Conservation (phyloP, 2,329 filamentous ascomycete genomes). For the Arthrobotrys conoides region DNA sequence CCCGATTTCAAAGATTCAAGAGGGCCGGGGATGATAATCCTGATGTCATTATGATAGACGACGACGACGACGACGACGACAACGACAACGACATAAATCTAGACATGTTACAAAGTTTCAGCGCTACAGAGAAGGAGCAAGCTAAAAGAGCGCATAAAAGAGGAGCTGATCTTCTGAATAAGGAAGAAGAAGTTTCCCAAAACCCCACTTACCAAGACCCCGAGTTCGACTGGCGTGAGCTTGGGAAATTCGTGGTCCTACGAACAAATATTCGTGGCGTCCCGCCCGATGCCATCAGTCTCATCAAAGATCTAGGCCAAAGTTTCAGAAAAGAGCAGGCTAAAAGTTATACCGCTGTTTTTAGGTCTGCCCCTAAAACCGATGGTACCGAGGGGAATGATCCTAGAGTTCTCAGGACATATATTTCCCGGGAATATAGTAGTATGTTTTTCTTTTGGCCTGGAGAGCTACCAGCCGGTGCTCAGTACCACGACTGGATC, state of each 20-base stretch:
- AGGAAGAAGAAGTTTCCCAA: background rate
- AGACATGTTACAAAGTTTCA: background rate
- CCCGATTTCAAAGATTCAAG: background rate
- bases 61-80: too few species aligned
- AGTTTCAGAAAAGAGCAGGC: background rate
- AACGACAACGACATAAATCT: background rate
- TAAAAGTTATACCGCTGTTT: background rate
- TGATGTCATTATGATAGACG: constrained; percentile 1
- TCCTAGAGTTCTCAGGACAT: background rate
- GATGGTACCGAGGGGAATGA: background rate
- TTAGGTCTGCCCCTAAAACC: background rate
- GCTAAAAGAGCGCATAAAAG: background rate
- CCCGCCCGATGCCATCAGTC: too few species aligned
- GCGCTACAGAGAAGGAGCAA: background rate
- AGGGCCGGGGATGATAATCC: background rate
- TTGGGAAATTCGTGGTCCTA: background rate
- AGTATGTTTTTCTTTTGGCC: constrained; percentile 5
- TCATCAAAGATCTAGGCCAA: background rate
- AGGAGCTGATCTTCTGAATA: background rate
- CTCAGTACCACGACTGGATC: background rate
- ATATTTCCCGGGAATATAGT: background rate
- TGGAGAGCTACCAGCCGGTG: background rate
- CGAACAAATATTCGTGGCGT: background rate
- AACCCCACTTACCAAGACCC: background rate
- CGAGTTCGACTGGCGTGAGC: background rate